Evolutionary conservation across 2,329 filamentous ascomycete genomes (phyloP), one percentile per base, ranked within the genome.

Genomic region (Helotiales sp.): DNA sequence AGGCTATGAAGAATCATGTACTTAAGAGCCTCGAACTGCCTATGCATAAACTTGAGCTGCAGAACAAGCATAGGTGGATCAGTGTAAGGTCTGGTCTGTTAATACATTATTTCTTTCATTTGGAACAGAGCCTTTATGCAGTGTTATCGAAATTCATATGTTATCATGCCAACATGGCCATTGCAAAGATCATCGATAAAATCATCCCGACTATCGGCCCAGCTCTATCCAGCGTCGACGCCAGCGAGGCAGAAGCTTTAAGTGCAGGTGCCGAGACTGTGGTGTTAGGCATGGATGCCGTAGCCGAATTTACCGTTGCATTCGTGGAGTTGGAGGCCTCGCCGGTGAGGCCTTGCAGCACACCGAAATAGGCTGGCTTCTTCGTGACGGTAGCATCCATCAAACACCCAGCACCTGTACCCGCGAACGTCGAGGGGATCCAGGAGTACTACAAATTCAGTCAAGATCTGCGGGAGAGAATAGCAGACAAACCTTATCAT

Each of bases 401-500:
- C 10, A 59, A 30, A 17, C 34, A 27, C 1, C 54, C 62, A 1
- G 53, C 42, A 0, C 63, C 65, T n/a, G 58, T 52, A 0, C 65
- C 65, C 6, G 55, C 9, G 36, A 67, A 67, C 3, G 58, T 56
- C 6, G 54, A 59, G 8, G 60, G 62, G 10, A 67, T 57, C 65
- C 65, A 67, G 2, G 61, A 64, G 19, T 57, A 64, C 62, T 64
- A 8, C 2, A 12, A 2, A 15, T 8, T 38, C 2, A 31, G 25
- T 27, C 10, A 49, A 24, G 36, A 24, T 27, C 19, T 25, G 27
- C 17, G 30, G 2, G 12, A 13, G 24, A 15, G 24, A 9, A n/a
- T n/a, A n/a, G n/a, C n/a, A n/a, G n/a, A 33, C 53, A 2, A 25
- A 56, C 54, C 40, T 52, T 57, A 19, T 70, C 68, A 57, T 63